Conservation (phyloP, 495 filamentous ascomycete species). For the Xylaria sp. region DNA sequence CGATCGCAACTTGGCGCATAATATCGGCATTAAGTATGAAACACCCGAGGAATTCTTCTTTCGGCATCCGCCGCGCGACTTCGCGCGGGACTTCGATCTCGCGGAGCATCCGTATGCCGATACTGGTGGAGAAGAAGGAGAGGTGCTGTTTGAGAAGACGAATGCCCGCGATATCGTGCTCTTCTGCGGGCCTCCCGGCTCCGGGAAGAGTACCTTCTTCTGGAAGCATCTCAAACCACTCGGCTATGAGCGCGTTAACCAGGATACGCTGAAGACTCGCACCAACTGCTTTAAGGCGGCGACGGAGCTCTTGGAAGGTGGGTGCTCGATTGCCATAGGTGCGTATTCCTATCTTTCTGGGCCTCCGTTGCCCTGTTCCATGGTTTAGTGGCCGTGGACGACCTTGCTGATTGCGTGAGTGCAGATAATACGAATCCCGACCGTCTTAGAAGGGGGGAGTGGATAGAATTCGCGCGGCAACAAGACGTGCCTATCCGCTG, state of each 20-base stretch:
- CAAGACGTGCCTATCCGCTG: conserved; percentile 80
- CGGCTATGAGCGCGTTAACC: conserved; percentile 85
- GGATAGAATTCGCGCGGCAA: conserved; percentile 75
- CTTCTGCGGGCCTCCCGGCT: conserved; percentile 85
- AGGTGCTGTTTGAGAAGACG: conserved; percentile 62
- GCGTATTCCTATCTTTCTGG: conserved; percentile 44
- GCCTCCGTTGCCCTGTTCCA: too few species aligned
- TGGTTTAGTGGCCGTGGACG: not conserved
- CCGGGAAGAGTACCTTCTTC: conserved; percentile 92
- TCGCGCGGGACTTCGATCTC: conserved; percentile 71
- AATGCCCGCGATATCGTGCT: conserved; percentile 78
- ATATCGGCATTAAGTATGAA: conserved; percentile 77
- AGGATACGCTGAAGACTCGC: conserved; percentile 80
- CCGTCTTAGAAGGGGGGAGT: conserved; percentile 71
- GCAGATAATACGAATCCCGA: conserved; percentile 94
- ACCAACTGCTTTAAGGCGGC: conserved; percentile 87
- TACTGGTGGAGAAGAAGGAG: conserved; percentile 19
- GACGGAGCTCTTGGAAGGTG: conserved; percentile 64
- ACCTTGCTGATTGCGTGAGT: not conserved
- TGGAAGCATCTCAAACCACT: conserved; percentile 79
- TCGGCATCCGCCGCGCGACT: conserved; percentile 64
- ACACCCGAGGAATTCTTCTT: conserved; percentile 95
- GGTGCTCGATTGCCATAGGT: conserved; percentile 78
- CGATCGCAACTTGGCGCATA: conserved; percentile 84
- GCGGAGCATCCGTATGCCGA: conserved; percentile 42